Evolutionary conservation across 441 rosid species (phyloP).

Genomic region (Bruguiera hainesii): DNA sequence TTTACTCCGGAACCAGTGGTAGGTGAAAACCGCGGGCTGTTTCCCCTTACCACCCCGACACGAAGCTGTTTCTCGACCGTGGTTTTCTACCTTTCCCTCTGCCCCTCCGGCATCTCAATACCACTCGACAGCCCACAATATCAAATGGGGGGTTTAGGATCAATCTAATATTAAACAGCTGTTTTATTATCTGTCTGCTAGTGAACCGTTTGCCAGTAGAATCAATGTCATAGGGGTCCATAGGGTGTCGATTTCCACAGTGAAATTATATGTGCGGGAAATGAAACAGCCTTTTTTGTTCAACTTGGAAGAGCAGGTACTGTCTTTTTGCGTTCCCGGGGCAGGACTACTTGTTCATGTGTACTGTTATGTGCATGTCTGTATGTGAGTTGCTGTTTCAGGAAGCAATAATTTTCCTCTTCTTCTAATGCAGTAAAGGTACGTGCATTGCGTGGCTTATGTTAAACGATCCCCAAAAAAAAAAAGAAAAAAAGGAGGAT

Average conservation of each 20-base stretch:
- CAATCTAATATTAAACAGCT: constrained; percentile 10
- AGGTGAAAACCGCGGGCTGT: constrained; percentile 50
- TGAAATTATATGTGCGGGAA: neutral
- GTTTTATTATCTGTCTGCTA: constrained; percentile 24
- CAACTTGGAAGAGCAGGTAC: constrained; percentile 4
- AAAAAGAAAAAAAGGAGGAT: neutral
- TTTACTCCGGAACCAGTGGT: constrained; percentile 18
- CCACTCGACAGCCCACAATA: constrained; percentile 37
- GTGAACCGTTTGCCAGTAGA: constrained; percentile 24
- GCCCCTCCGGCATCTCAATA: neutral
- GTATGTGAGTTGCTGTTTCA: neutral
- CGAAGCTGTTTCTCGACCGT: constrained; percentile 34
- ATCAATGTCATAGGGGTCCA: constrained; percentile 21
- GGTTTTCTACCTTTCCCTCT: constrained; percentile 4
- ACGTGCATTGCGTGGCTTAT: neutral
- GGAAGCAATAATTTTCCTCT: neutral
- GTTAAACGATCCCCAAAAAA: neutral
- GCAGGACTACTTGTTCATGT: neutral
- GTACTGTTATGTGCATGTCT: neutral
- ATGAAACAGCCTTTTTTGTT: constrained; percentile 10
- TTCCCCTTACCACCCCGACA: constrained; percentile 54
- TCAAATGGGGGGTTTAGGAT: constrained; percentile 19
- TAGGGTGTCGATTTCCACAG: constrained; percentile 9
- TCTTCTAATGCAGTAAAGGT: neutral
- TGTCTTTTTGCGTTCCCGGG: constrained; percentile 2